Conservation (phyloP, 306 rosid genomes). For the Rosa multiflora region DNA sequence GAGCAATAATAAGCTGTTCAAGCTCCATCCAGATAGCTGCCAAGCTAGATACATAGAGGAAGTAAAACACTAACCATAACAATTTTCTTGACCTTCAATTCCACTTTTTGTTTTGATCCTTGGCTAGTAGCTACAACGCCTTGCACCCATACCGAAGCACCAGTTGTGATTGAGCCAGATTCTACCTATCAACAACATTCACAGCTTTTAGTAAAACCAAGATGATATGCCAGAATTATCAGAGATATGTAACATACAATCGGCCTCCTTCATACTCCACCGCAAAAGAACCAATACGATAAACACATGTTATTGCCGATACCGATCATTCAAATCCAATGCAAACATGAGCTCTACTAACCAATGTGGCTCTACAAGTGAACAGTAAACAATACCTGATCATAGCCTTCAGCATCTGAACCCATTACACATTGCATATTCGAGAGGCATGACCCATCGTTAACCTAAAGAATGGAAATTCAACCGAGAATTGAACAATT, state of each 20-base stretch:
- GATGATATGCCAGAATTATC: slow-evolving; percentile 9
- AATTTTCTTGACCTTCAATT: slow-evolving; percentile 77
- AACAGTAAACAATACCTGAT: slow-evolving; percentile 52
- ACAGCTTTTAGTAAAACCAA: slow-evolving; percentile 36
- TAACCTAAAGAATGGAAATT: slow-evolving; percentile 47
- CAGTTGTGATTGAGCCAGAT: slow-evolving; percentile 69
- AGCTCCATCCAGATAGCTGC: too few relatives aligned
- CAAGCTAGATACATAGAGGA: slow-evolving; percentile 4
- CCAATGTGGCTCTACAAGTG: background rate
- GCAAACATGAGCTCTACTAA: background rate
- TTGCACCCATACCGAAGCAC: slow-evolving; percentile 92
- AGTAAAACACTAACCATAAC: slow-evolving; percentile 62
- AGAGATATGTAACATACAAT: background rate
- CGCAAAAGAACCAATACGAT: background rate
- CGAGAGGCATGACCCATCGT: slow-evolving; percentile 92
- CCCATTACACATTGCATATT: slow-evolving; percentile 90
- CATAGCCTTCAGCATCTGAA: slow-evolving; percentile 68
- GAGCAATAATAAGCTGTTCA: background rate
- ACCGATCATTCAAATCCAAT: background rate
- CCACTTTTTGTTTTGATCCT: slow-evolving; percentile 91
- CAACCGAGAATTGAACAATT: background rate
- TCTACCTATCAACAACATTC: slow-evolving; percentile 65
- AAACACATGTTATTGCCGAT: background rate
- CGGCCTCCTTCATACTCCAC: background rate
- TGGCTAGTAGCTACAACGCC: slow-evolving; percentile 76